Base-by-base conservation (phyloP, 106 monocot species). In the Xerophyta viscosa region DNA sequence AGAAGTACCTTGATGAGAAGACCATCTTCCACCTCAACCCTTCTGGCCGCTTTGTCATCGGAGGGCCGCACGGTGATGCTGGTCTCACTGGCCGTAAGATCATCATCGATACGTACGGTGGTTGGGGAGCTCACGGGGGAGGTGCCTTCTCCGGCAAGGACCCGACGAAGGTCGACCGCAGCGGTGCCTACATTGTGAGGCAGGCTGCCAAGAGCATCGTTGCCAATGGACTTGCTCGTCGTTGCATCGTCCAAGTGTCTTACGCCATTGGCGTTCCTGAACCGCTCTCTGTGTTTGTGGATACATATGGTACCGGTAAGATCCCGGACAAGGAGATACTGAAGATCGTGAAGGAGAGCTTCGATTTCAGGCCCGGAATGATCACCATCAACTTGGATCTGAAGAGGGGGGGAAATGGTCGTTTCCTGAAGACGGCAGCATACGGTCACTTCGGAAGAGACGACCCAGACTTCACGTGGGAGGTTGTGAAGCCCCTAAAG, bases 381-480 rank as follows among this genome's bases (percentile, higher is more conserved):
- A 74, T 74, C 39, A 68, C 58, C 49, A 68, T 75, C 56, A 58
- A 75, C 63, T 68, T 75, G 27, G 75, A 75, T 57, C 49, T 75
- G 28, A 75, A 68, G 63, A 67, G 63, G 44, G 74, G 74, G 0
- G 62, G 63, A 57, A 64, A 64, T 49, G 57, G 62, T 13, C 54
- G 74, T 41, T 74, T 74, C 62, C 56, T 62, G 20, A 74, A 74
- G 67, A 74, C 74, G 2, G 74, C 74, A 2, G 74, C 74, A 1
- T 74, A 74, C 23, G 74, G 74, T 0, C 74, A 74, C 50, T 74
- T 74, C 37, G 73, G 73, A 39, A 66, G 73, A 56, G 73, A 74
- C 11, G 73, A 74, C 52, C n/a, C 75, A 0, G 75, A 75, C 68
- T 75, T 75, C 63, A 75, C 68, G 58, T 75, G 75, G 75, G 75